A percentile compares a stretch with the other conserved stretches of the same genome.
These are phyloP conservation scores for Penicillium lividum DNA, from an alignment of 495 filamentous ascomycete species.

Conservation along the genomic window DNA sequence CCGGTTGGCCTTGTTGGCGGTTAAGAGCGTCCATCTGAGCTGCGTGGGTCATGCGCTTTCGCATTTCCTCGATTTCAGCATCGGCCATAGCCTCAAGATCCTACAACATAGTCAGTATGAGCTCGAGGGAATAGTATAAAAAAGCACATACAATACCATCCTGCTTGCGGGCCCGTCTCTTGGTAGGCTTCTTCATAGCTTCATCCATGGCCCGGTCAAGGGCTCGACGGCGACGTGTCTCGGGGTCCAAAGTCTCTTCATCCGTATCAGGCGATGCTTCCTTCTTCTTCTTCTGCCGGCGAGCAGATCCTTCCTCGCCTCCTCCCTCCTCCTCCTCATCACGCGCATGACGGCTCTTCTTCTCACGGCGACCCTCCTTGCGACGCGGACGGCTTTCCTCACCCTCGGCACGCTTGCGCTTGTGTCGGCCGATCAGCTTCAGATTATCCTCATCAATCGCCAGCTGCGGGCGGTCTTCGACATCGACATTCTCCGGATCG, in stretches of 20 bases:
- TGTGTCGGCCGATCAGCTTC: conserved; percentile 70
- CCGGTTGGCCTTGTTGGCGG: conserved; percentile 73
- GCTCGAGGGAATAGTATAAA: not conserved
- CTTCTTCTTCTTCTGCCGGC: conserved; percentile 51
- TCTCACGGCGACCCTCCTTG: conserved; percentile 74
- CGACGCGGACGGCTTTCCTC: conserved; percentile 62
- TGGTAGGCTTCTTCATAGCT: conserved; percentile 77
- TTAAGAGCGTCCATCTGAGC: conserved; percentile 82
- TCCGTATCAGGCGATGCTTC: conserved; percentile 54
- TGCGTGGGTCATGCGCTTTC: conserved; percentile 87
- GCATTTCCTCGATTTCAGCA: conserved; percentile 83
- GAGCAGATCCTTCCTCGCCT: conserved; percentile 61
- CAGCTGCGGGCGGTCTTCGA: conserved; percentile 74
- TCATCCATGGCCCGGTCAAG: conserved; percentile 86
- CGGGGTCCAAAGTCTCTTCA: conserved; percentile 62
- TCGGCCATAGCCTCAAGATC: conserved; percentile 89
- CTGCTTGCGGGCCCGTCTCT: conserved; percentile 73
- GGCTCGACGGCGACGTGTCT: conserved; percentile 67
- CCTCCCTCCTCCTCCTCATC: conserved; percentile 52
- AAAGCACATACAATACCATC: conserved; percentile 72
- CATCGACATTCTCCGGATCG: conserved; percentile 71
- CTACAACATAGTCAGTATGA: conserved; percentile 45
- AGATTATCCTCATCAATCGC: conserved; percentile 88
- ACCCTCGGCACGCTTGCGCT: conserved; percentile 74
- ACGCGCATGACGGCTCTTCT: conserved; percentile 66